Percentiles rank a stretch among this genome's conserved stretches.
These are phyloP conservation scores for Mucor sp. DNA, from an alignment of 371 early-diverging fungal genomes.

Conservation along the genomic window DNA sequence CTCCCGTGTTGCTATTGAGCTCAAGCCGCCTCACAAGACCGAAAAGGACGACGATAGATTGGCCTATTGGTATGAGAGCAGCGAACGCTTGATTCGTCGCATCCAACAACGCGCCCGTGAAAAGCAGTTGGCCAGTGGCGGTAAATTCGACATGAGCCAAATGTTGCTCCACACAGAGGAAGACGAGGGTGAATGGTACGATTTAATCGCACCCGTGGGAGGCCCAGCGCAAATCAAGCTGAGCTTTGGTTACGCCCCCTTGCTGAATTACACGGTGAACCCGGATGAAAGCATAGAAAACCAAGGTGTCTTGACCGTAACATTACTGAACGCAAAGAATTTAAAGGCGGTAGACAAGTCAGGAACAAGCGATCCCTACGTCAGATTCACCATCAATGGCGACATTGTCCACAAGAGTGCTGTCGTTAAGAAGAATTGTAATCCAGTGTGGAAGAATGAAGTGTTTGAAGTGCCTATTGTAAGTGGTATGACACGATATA, in stretches of 20 bases:
- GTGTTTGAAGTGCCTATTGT: conserved; percentile 71
- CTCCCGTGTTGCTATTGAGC: conserved; percentile 53
- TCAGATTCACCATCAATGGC: conserved; percentile 73
- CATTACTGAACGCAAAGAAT: conserved; percentile 47
- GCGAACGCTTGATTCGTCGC: conserved; percentile 31
- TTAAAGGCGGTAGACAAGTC: conserved; percentile 56
- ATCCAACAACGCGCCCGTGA: conserved; percentile 25
- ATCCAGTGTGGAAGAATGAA: conserved; percentile 84
- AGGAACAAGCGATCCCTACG: conserved; percentile 83
- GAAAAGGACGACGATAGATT: conserved; percentile 35
- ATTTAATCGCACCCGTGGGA: conserved; percentile 35
- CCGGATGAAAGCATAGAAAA: conserved; percentile 65
- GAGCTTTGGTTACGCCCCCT: conserved; percentile 56
- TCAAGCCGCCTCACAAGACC: conserved; percentile 31
- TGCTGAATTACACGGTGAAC: conserved; percentile 45
- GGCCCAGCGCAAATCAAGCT: conserved; percentile 45
- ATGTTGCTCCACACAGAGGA: conserved; percentile 8
- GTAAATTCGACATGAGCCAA: background rate
- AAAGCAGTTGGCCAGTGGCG: background rate
- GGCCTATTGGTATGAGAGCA: conserved; percentile 43
- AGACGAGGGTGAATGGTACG: conserved; percentile 43
- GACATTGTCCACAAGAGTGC: conserved; percentile 79
- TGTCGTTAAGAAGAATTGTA: conserved; percentile 75
- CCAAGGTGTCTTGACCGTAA: conserved; percentile 54
- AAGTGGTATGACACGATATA: background rate